Evolutionary conservation across 1,139 yeast genomes (phyloP), one percentile per base, ranked within the genome.

Genomic region (Debaryomyces robertsiae): DNA sequence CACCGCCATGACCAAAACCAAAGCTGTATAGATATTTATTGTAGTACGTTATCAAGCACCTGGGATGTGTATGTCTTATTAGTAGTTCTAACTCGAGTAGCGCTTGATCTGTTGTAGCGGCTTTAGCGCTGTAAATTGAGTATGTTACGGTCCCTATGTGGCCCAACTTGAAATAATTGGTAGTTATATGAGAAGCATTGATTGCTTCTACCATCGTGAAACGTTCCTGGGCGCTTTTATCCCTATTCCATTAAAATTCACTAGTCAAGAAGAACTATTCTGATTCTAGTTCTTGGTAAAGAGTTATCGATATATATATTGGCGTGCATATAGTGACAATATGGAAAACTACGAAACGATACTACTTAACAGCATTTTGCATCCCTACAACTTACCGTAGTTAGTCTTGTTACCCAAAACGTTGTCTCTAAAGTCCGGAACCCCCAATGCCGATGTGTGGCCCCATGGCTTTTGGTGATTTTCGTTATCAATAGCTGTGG

Each of bases 11-110:
- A 46, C 75, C 69, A 46, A 84, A 77, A 23, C 55, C 55, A 47
- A 71, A 73, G 38, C 79, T 69, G 77, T 84, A 84, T 9, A 84
- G 63, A 41, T 79, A 82, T 48, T 81, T 80, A 47, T 82, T 78
- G 53, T 80, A 74, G 43, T 82, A 72, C 10, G 83, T 77, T 4
- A 82, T 73, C 32, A 84, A 61, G 6, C 77, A 74, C 37, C 68
- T 67, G 2, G 84, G 79, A 45, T 77, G 59, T 27, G 69, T 61
- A 47, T 71, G 69, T 39, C 91, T 66, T 38, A 84, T 65, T 23
- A 67, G 59, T 30, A 84, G 66, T 54, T 84, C 91, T 37, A 83
- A 74, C 47, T 82, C 84, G 13, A 82, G 65, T 9, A 84, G 61
- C 34, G 63, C 51, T 54, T 66, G 72, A 48, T 72, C 77, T 45